A percentile compares a stretch with the other conserved stretches of the same genome.
phyloP scores from a whole-genome alignment of 139 green algal species.

The Chlamydomonas sp. region DNA sequence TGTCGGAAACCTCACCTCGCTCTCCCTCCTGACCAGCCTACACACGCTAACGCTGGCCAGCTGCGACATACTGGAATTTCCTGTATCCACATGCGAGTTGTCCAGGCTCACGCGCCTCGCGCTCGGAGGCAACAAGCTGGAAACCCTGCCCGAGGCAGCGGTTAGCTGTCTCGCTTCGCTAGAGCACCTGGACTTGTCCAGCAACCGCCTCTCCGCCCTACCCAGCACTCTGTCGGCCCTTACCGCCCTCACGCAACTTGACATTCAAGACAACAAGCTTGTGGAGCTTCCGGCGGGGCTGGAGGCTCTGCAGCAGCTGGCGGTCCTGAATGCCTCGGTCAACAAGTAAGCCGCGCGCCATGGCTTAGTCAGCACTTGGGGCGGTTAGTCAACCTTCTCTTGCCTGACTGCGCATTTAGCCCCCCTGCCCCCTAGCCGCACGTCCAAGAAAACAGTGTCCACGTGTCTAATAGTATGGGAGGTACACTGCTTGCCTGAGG shows the following conservation, averaged over 20 bases:
- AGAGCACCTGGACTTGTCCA: conserved; percentile 60
- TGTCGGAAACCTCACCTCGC: too few relatives aligned
- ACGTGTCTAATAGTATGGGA: too few relatives aligned
- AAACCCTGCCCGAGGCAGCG: conserved; percentile 21
- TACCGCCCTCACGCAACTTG: conserved; percentile 51
- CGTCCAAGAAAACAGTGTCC: too few relatives aligned
- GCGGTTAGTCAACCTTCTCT: too few relatives aligned
- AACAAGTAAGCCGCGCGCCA: too few relatives aligned
- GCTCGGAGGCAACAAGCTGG: conserved; percentile 35
- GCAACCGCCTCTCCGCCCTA: conserved; percentile 57
- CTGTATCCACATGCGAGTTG: neutral
- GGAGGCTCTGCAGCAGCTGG: neutral
- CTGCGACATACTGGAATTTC: neutral
- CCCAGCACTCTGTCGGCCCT: conserved; percentile 56
- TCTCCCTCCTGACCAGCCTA: too few relatives aligned
- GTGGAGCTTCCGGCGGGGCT: neutral
- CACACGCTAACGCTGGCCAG: neutral
- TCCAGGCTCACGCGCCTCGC: conserved; percentile 6
- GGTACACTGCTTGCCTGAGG: too few relatives aligned
- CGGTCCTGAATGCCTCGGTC: neutral
- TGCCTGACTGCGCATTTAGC: too few relatives aligned
- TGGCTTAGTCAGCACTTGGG: too few relatives aligned
- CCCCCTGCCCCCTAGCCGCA: too few relatives aligned
- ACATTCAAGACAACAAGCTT: conserved; percentile 60
- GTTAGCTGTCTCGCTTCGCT: conserved; percentile 33